Evolutionary conservation across 805 yeast genomes (phyloP).

Genomic region (Hanseniaspora lachancei): DNA sequence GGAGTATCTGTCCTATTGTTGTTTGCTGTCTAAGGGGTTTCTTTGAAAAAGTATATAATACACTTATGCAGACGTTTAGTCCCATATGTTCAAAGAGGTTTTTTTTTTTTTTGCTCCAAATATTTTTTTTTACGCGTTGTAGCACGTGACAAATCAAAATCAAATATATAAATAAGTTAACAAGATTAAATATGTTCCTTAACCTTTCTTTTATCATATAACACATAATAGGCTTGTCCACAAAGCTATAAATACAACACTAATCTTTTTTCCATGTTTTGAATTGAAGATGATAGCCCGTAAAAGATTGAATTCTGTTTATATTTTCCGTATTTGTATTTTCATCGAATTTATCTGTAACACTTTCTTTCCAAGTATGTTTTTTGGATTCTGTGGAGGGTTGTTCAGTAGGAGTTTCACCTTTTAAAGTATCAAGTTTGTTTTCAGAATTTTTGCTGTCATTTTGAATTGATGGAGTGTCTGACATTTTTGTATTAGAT

Average conservation of each 20-base stretch:
- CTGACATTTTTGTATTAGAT: not conserved
- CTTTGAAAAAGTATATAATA: too few relatives aligned
- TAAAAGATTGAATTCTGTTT: not conserved
- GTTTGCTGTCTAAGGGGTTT: not conserved
- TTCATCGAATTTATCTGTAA: not conserved
- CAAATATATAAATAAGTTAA: too few relatives aligned
- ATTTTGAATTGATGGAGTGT: not conserved
- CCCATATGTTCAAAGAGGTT: not conserved
- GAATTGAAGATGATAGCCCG: constrained; percentile 7
- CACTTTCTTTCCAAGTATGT: not conserved
- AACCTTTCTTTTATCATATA: not conserved
- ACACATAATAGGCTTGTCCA: not conserved
- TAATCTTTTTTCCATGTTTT: constrained; percentile 19
- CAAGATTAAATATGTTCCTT: too few relatives aligned
- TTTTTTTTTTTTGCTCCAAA: not conserved
- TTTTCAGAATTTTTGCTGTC: not conserved
- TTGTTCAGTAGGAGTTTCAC: not conserved
- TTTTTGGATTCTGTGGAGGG: not conserved
- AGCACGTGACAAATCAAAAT: too few relatives aligned
- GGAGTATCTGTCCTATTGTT: not conserved
- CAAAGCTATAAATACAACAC: not conserved
- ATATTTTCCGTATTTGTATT: not conserved
- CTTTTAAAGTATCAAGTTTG: not conserved
- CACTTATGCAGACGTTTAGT: too few relatives aligned
- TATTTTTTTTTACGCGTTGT: too few relatives aligned